Base-by-base conservation (phyloP, 2,329 filamentous ascomycete genomes). In the Cladophialophora immunda region DNA sequence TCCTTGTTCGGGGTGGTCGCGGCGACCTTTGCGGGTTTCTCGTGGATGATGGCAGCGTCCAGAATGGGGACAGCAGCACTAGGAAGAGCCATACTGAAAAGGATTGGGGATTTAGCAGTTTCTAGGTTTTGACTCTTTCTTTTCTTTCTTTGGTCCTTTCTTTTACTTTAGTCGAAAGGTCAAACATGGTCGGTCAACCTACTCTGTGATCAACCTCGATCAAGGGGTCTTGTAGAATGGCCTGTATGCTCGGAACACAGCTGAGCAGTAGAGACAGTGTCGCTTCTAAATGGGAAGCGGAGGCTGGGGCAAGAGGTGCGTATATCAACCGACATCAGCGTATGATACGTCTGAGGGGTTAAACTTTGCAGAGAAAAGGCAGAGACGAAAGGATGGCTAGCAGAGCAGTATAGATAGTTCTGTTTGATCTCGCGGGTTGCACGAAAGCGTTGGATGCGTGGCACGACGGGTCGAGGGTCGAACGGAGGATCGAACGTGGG, bases 271-370 rank as follows among this genome's bases (percentile, higher is more conserved):
- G 84, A 85, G 75, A 86, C 82, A 66, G 83, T 81, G 77, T 82
- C 79, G 78, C 85, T 81, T 81, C 84, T 82, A 82, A 82, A 82
- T 71, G 84, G 84, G 74, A 84, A 85, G 68, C 83, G 82, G 74
- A 86, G 76, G 68, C 83, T 85, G 73, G 83, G 81, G 69, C 83
- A 81, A 71, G 82, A 82, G 78, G 81, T 79, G 77, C 84, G 83
- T 77, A 83, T 77, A 79, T 85, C 83, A 85, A 85, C 84, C 84
- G 84, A 86, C 84, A 86, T 86, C 84, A 85, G 67, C 67, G 52
- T 66, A 36, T 11, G 64, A 36, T 55, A 36, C 36, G 30, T 65
- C 45, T 65, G 62, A 57, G 34, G 38, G 19, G 36, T 65, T n/a
- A 41, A 57, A 27, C 50, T 22, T n/a, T 6, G 45, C 27, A 32